Base-by-base conservation (phyloP, 495 filamentous ascomycete genomes). In the Thermothielavioides terrestris region DNA sequence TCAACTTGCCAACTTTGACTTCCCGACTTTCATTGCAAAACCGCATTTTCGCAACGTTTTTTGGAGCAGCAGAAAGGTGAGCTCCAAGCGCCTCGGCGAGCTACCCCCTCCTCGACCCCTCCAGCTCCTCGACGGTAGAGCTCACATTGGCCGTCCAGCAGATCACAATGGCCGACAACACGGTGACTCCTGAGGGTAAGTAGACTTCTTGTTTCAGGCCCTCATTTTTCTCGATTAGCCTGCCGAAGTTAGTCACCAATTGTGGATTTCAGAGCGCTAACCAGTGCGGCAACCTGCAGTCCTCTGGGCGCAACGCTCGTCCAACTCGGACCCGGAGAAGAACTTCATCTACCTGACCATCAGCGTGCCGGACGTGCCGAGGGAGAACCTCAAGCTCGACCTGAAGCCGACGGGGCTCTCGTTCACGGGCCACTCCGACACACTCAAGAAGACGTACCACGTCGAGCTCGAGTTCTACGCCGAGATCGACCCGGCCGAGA, bases 271-370 rank as follows among this genome's bases (percentile, higher is more conserved):
- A n/a, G n/a, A n/a, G n/a, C 25, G 23, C 47, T 40, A 41, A 36
- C 25, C 44, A 9, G 27, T 14, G 8, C 39, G 2, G 17, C 6
- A 9, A 7, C 20, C 42, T 22, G 5, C 61, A 98, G 92, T 97
- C 58, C 83, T 86, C 72, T 98, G 92, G 92, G 91, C 92, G 26
- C 92, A 98, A 74, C 91, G 92, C 75, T 96, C 92, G 37, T 89
- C 83, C 66, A 72, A 63, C 51, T 70, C 74, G 53, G 94, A 97
- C 18, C 63, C 82, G 31, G 79, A 82, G 64, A 91, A 89, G 71
- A 97, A 97, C 73, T 83, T 86, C 74, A 74, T 97, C 75, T 92
- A 86, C 74, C 81, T 97, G 44, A 94, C 86, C 64, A 84, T 98
- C 73, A 79, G 80, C 59, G 85, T 86, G 28, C 74, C 88, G 54